These are phyloP conservation scores for Acanthamoeba lenticulata DNA, from an alignment of 208 protist species.

Conservation along the genomic window DNA sequence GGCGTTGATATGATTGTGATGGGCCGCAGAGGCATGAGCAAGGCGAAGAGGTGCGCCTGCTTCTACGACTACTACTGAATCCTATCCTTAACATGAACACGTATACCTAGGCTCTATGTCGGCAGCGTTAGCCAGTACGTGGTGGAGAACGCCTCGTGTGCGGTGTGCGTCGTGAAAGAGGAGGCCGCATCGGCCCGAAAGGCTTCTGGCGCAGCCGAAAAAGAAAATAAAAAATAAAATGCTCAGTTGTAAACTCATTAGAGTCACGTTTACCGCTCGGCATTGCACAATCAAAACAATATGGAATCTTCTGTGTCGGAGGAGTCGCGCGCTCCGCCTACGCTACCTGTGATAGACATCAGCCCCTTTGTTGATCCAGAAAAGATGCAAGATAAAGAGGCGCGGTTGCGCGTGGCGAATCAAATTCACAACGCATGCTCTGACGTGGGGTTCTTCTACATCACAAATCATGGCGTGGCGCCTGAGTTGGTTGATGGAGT, in stretches of 20 bases:
- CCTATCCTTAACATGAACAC: neutral
- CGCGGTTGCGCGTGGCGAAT: neutral
- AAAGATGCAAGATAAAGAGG: neutral
- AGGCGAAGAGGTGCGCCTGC: neutral
- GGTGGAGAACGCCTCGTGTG: neutral
- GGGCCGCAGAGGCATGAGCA: conserved; percentile 19
- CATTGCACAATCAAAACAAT: neutral
- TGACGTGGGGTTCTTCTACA: conserved; percentile 73
- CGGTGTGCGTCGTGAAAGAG: neutral
- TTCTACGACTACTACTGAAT: neutral
- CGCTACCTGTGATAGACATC: conserved; percentile 1
- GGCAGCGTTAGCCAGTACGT: conserved; percentile 1
- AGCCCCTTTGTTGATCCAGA: neutral
- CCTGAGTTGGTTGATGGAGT: conserved; percentile 20
- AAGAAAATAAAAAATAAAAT: neutral
- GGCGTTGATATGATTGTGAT: neutral
- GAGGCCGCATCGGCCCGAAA: neutral
- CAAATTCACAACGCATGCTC: conserved; percentile 46
- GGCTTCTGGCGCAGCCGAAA: neutral
- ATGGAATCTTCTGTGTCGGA: no score
- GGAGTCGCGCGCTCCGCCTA: no score
- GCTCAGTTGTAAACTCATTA: no score
- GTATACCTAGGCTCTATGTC: neutral
- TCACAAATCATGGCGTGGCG: conserved; percentile 34
- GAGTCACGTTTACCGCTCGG: no score